A percentile compares a stretch with the other conserved stretches of the same genome.
Evolutionary conservation across 805 yeast genomes (phyloP).

Genomic region (Priceomyces fermenticarens): DNA sequence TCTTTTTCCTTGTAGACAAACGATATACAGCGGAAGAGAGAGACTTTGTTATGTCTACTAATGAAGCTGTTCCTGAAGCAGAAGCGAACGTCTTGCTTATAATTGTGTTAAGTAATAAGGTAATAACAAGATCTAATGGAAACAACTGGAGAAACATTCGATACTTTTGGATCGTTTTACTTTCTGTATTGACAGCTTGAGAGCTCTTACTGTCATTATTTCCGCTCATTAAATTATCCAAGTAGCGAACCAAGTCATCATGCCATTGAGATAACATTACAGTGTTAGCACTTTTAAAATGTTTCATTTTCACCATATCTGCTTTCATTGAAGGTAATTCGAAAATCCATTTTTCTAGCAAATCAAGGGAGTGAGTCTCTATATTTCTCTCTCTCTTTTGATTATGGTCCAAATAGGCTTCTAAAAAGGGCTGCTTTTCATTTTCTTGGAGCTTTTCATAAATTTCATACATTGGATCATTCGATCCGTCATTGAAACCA

Average conservation of each 20-base stretch:
- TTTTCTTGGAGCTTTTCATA: conserved; percentile 15
- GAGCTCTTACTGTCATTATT: neutral
- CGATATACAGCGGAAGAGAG: conserved; percentile 10
- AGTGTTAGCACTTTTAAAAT: conserved; percentile 8
- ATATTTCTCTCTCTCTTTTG: conserved; percentile 23
- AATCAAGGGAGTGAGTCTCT: conserved; percentile 20
- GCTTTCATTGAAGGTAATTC: neutral
- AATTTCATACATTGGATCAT: conserved; percentile 13
- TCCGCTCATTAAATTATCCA: neutral
- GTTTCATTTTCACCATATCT: conserved; percentile 1
- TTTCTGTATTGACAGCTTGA: conserved; percentile 6
- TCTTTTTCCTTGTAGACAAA: conserved; percentile 8
- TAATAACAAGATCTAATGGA: conserved; percentile 12
- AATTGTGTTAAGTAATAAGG: conserved; percentile 16
- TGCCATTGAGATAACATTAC: conserved; percentile 14
- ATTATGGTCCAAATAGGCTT: conserved; percentile 21
- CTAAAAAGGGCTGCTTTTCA: conserved; percentile 16
- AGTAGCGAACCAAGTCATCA: conserved; percentile 1
- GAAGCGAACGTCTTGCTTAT: conserved; percentile 17
- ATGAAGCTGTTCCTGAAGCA: conserved; percentile 12
- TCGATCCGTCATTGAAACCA: conserved; percentile 4
- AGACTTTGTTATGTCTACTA: conserved; percentile 14
- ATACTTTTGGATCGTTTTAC: conserved; percentile 8
- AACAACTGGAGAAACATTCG: conserved; percentile 14
- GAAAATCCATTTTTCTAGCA: conserved; percentile 11